Base-by-base conservation (phyloP, 2,329 filamentous ascomycete species). In the Phyllosticta citriasiana region DNA sequence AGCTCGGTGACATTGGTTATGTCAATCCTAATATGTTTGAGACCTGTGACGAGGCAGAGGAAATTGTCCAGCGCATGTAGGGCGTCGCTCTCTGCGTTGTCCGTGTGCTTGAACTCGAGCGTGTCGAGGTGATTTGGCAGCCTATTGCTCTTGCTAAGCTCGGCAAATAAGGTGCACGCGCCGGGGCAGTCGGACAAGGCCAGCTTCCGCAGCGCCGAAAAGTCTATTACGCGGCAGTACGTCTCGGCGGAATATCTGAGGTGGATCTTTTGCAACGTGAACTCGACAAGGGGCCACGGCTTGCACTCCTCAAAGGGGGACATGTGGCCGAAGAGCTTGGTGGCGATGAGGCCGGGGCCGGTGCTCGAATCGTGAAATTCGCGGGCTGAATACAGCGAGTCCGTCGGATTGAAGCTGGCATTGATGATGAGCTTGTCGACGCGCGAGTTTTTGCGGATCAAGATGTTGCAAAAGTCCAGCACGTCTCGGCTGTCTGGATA, bases 381-480 rank as follows among this genome's bases (percentile, higher is more conserved):
- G 19, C 77, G 72, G 25, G 64, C 65, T 4, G 73, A 66, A 16
- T 74, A 68, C 0, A 67, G 63, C 8, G 68, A 64, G 19, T 74
- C 71, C 24, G 68, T 66, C n/a, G 74, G 70, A 5, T 75, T 71
- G 66, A 80, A 80, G 64, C 75, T 77, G 19, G 77, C 73, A 62
- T 79, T 77, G 10, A 80, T 65, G 5, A 77, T 78, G 52, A 80
- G 71, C 68, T 79, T 77, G 53, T 79, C 76, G 30, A 80, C 67
- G 51, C 67, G 67, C 30, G 72, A 70, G 35, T 75, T 73, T 58
- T 76, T 73, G 64, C 75, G 72, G 22, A 80, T 64, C 30, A 79
- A 68, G 62, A 74, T 72, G 6, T 75, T 73, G 64, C 76, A 78
- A 55, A 74, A 72, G 50, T 78, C 71, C 60, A 80, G 66, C 4